Evolutionary conservation across 176 grass and related monocot genomes (phyloP).

Genomic region (Triticum urartu): DNA sequence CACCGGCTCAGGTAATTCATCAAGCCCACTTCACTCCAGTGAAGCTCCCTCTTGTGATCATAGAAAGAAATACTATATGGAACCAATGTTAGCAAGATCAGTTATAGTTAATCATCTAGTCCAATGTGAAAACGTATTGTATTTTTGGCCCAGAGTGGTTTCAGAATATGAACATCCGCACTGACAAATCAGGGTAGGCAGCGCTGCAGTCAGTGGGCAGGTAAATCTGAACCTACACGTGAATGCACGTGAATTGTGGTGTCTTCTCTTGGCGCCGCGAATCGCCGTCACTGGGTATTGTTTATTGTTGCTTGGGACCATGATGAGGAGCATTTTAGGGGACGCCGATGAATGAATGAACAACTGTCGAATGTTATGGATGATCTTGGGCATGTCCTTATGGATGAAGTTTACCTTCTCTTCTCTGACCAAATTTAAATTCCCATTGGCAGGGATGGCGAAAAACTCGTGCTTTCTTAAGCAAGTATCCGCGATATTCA

Average conservation of each 20-base stretch:
- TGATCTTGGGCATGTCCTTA: not conserved
- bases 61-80: not conserved
- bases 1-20: conserved; percentile 52
- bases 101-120: not conserved
- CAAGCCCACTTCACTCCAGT: too few relatives aligned
- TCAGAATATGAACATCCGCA: not conserved
- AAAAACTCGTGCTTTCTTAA: conserved; percentile 62
- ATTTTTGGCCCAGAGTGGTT: not conserved
- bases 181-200: not conserved
- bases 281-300: not conserved
- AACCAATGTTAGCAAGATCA: not conserved
- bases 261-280: not conserved
- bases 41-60: not conserved
- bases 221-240: not conserved
- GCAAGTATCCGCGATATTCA: conserved; percentile 52
- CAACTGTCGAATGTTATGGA: not conserved
- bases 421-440: not conserved
- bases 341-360: not conserved
- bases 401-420: too few relatives aligned
- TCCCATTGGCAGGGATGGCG: conserved; percentile 31
- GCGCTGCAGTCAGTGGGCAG: too few relatives aligned
- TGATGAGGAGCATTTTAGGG: not conserved
- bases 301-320: not conserved
- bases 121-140: not conserved
- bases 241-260: not conserved